Conservation (phyloP, 176 grass and related monocot genomes). For the Lolium multiflorum region DNA sequence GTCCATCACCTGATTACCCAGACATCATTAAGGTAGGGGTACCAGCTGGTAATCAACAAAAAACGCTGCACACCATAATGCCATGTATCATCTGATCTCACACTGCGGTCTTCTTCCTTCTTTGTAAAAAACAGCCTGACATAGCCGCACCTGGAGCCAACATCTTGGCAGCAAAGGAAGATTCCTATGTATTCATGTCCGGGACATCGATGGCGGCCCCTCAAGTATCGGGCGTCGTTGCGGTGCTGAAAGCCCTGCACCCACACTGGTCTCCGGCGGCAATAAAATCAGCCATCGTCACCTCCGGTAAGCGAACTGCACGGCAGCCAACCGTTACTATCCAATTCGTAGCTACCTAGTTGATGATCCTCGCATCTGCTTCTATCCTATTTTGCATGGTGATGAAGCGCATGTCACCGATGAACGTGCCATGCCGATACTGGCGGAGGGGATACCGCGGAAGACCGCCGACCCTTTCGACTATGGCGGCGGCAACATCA, state of each 20-base stretch:
- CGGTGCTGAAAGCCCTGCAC: conserved; percentile 38
- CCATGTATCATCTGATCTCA: neutral
- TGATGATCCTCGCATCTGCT: neutral
- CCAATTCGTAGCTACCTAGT: neutral
- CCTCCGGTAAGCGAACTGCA: conserved; percentile 30
- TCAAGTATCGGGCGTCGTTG: conserved; percentile 26
- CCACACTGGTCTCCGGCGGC: conserved; percentile 47
- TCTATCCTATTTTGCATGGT: neutral
- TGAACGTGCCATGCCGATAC: conserved; percentile 29
- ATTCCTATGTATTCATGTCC: neutral
- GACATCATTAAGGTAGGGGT: conserved; percentile 18
- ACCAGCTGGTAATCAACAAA: neutral
- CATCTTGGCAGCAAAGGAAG: conserved; percentile 39
- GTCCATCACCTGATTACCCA: conserved; percentile 25
- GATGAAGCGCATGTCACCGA: conserved; percentile 3
- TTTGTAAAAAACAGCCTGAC: neutral
- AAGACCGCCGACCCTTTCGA: conserved; percentile 53
- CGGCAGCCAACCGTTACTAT: neutral
- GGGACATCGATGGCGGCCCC: conserved; percentile 51
- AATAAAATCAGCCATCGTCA: conserved; percentile 29
- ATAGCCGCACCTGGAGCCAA: conserved; percentile 43
- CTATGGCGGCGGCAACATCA: conserved; percentile 35
- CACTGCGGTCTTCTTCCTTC: neutral
- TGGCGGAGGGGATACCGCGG: conserved; percentile 24
- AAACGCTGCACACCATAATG: neutral